Evolutionary conservation across 2,329 filamentous ascomycete genomes (phyloP).

Genomic region (Coleophoma crateriformis): DNA sequence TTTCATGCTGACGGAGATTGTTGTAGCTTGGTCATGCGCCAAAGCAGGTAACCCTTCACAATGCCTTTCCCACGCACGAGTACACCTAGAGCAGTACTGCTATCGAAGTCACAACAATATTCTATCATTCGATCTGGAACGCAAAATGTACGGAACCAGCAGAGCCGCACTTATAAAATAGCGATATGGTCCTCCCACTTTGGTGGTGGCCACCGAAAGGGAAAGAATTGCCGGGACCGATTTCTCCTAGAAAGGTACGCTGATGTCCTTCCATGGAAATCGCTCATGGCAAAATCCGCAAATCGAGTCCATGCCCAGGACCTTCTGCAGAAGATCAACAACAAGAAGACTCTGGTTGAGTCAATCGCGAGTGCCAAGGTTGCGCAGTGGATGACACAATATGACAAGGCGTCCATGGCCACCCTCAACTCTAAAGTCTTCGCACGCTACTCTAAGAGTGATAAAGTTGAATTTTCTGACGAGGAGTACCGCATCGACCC

Average conservation of each 20-base stretch:
- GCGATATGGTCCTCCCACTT: conserved; percentile 36
- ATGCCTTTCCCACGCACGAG: too few relatives aligned
- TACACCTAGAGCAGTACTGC: too few relatives aligned
- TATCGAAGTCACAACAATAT: too few relatives aligned
- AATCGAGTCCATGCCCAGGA: too few relatives aligned
- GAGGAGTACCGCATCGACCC: conserved; percentile 46
- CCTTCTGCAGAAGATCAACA: too few relatives aligned
- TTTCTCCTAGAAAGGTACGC: conserved; percentile 38
- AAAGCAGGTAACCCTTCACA: too few relatives aligned
- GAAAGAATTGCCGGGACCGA: conserved; percentile 39
- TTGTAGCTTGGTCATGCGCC: too few relatives aligned
- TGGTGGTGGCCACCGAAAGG: conserved; percentile 30
- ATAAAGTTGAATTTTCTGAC: conserved; percentile 14
- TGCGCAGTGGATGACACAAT: not conserved
- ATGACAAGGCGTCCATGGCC: not conserved
- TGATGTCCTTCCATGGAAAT: conserved; percentile 37
- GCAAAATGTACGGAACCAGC: conserved; percentile 22
- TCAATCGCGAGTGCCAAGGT: not conserved
- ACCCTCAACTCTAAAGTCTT: conserved; percentile 5
- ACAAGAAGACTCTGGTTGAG: too few relatives aligned
- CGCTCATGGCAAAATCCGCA: conserved; percentile 31
- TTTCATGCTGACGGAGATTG: too few relatives aligned
- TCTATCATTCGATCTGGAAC: conserved; percentile 6
- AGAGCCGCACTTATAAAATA: conserved; percentile 43
- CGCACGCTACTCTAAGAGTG: conserved; percentile 15